A percentile compares a stretch with the other conserved stretches of the same genome.
These are phyloP conservation scores for Skeletonema marinoi DNA, from an alignment of 108 stramenopile genomes.

Conservation along the genomic window DNA sequence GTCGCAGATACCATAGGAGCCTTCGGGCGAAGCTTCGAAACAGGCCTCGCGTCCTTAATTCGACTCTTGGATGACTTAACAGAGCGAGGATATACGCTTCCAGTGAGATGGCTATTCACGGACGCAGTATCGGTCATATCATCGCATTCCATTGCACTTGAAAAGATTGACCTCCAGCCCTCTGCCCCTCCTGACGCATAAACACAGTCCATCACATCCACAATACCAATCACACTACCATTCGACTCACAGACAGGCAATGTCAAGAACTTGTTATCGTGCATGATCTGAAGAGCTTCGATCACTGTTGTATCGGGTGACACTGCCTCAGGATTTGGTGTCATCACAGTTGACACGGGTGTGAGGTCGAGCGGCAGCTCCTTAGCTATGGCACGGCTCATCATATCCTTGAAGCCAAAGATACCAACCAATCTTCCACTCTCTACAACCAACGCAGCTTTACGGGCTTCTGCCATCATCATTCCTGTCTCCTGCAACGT, in stretches of 20 bases:
- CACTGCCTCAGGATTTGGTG: constrained; percentile 89
- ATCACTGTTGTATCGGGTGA: constrained; percentile 85
- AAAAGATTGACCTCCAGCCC: constrained; percentile 88
- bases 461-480: constrained; percentile 83
- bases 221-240: constrained; percentile 89
- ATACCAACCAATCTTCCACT: constrained; percentile 85
- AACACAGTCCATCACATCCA: constrained; percentile 96
- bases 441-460: constrained; percentile 84
- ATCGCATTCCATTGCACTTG: constrained; percentile 65
- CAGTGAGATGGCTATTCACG: constrained; percentile 38
- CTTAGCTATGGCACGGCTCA: constrained; percentile 88
- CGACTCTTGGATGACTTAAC: constrained; percentile 4
- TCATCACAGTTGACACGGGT: constrained; percentile 83
- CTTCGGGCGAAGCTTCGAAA: constrained; percentile 21
- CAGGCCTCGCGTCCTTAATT: constrained; percentile 19
- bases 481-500: constrained; percentile 74
- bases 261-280: constrained; percentile 92
- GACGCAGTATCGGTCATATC: constrained; percentile 61
- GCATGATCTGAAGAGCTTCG: constrained; percentile 92
- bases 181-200: constrained; percentile 85
- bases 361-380: constrained; percentile 78
- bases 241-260: constrained; percentile 87
- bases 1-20: background rate
- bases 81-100: constrained; percentile 6
- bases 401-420: constrained; percentile 94